Percentiles rank a stretch among this genome's conserved stretches.
phyloP scores from a whole-genome alignment of 148 eudicot species.

The Selenicereus undatus region DNA sequence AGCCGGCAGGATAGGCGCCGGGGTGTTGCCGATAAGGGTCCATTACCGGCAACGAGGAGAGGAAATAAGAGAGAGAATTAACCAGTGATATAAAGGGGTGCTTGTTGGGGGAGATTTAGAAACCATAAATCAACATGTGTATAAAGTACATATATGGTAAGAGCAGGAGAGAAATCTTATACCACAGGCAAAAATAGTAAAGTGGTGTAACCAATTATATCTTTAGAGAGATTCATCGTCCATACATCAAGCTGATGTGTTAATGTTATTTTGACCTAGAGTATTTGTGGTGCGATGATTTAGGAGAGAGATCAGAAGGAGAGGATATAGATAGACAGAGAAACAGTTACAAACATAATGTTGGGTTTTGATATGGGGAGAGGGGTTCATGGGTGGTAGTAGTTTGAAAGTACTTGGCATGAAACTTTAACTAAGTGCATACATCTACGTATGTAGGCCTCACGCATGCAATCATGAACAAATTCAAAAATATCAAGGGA shows the following conservation, averaged over 20 bases:
- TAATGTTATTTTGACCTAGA: neutral
- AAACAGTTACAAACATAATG: too few relatives aligned
- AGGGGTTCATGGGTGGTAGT: too few relatives aligned
- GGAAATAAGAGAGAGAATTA: neutral
- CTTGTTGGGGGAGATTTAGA: neutral
- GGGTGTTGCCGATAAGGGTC: conserved; percentile 3
- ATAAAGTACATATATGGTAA: neutral
- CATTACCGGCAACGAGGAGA: neutral
- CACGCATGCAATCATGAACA: too few relatives aligned
- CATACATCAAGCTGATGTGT: neutral
- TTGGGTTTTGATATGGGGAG: too few relatives aligned
- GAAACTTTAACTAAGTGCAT: too few relatives aligned
- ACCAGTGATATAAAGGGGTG: neutral
- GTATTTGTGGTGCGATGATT: neutral
- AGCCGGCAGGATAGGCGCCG: neutral
- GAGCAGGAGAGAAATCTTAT: neutral
- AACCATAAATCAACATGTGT: neutral
- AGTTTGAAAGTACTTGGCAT: too few relatives aligned
- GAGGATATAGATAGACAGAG: too few relatives aligned
- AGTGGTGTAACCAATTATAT: neutral
- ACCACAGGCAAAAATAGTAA: neutral
- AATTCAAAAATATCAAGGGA: too few relatives aligned
- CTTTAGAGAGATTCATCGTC: neutral
- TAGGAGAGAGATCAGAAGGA: neutral
- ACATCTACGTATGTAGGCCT: too few relatives aligned